phyloP scores from a whole-genome alignment of 805 yeast genomes.

The Saturnispora silvae region DNA sequence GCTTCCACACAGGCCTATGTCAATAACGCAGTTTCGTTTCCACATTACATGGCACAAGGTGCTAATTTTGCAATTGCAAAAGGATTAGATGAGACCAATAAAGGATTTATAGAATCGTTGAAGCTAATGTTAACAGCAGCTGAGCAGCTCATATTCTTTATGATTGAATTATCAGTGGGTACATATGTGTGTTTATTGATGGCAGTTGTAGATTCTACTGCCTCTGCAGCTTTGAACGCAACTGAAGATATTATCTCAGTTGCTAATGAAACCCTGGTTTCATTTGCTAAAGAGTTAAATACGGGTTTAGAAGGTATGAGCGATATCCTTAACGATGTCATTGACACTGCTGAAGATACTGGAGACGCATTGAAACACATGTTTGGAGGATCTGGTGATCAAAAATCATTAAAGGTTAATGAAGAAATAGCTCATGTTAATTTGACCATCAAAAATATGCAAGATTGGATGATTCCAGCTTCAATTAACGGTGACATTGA shows the following conservation, averaged over 20 bases:
- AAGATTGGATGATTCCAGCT: conserved; percentile 54
- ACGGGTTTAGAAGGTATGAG: conserved; percentile 56
- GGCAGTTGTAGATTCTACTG: conserved; percentile 63
- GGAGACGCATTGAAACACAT: conserved; percentile 38
- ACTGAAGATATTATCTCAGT: conserved; percentile 50
- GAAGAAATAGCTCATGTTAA: conserved; percentile 37
- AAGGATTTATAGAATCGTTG: conserved; percentile 34
- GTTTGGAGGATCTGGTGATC: conserved; percentile 34
- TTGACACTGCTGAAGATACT: conserved; percentile 33
- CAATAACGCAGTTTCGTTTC: conserved; percentile 32
- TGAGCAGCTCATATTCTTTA: conserved; percentile 50
- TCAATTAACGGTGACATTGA: conserved; percentile 50
- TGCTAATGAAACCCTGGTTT: conserved; percentile 51
- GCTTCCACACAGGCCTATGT: conserved; percentile 32
- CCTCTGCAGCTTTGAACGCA: conserved; percentile 61
- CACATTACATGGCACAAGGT: conserved; percentile 45
- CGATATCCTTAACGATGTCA: conserved; percentile 42
- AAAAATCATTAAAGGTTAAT: conserved; percentile 21
- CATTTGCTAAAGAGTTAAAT: conserved; percentile 51
- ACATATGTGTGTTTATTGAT: conserved; percentile 78
- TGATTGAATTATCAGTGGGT: conserved; percentile 66
- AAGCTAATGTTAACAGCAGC: conserved; percentile 42
- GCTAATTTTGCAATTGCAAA: conserved; percentile 42
- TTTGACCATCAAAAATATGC: conserved; percentile 44
- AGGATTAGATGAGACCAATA: conserved; percentile 37